phyloP scores from a whole-genome alignment of 2,329 filamentous ascomycete genomes.

The Trichoderma afroharzianum region DNA sequence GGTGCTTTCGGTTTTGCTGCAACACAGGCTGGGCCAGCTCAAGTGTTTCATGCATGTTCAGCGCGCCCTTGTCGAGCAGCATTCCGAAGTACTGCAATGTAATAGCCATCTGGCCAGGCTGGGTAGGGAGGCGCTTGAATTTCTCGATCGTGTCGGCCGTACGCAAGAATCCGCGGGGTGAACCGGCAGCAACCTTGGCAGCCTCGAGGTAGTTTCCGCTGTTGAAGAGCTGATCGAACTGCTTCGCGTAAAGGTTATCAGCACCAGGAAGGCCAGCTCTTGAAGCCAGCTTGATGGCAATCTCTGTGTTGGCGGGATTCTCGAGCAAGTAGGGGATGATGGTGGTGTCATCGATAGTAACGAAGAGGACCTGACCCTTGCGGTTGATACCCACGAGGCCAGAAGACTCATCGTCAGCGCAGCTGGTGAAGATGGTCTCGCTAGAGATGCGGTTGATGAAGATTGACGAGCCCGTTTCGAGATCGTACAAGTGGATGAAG shows the following conservation, averaged over 20 bases:
- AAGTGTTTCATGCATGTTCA: constrained; percentile 91
- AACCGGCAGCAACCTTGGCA: constrained; percentile 94
- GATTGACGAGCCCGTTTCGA: constrained; percentile 91
- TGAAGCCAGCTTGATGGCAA: constrained; percentile 95
- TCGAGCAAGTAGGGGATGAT: constrained; percentile 94
- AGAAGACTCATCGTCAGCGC: constrained; percentile 74
- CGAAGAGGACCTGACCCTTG: constrained; percentile 93
- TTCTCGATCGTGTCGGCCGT: constrained; percentile 93
- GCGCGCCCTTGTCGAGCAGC: constrained; percentile 87
- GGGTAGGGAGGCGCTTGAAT: constrained; percentile 81
- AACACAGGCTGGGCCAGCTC: constrained; percentile 92
- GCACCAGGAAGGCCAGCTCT: constrained; percentile 90
- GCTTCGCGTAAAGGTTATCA: constrained; percentile 86
- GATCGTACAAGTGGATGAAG: constrained; percentile 97
- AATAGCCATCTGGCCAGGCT: constrained; percentile 82
- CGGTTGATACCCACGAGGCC: constrained; percentile 95
- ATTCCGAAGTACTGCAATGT: constrained; percentile 98
- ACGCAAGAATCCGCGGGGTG: constrained; percentile 89
- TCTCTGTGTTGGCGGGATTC: constrained; percentile 88
- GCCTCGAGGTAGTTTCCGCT: constrained; percentile 81
- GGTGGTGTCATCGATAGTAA: constrained; percentile 86
- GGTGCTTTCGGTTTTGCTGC: constrained; percentile 87
- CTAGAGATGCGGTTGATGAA: constrained; percentile 99
- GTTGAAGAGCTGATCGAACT: constrained; percentile 84
- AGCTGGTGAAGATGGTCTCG: constrained; percentile 97